phyloP scores from a whole-genome alignment of 2,329 filamentous ascomycete species.

The Hypomyces rosellus region DNA sequence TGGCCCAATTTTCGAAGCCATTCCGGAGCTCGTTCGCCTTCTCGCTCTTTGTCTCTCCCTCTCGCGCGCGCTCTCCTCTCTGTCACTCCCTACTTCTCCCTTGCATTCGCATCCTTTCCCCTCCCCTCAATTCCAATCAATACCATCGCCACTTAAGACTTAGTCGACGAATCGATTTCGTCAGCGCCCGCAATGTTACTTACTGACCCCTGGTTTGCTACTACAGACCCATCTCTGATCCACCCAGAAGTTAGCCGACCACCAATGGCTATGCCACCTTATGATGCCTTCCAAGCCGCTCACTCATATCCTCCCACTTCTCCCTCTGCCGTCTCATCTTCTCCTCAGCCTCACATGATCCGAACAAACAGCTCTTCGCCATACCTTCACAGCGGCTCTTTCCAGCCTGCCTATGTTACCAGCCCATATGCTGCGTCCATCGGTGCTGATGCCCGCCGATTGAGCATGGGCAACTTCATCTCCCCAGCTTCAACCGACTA shows the following conservation, averaged over 20 bases:
- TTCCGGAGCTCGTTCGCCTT: conserved; percentile 10
- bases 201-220: conserved; percentile 30
- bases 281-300: conserved; percentile 39
- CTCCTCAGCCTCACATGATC: conserved; percentile 40
- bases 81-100: neutral
- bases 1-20: neutral
- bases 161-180: neutral
- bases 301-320: conserved; percentile 50
- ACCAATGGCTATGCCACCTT: conserved; percentile 40
- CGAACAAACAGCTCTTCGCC: conserved; percentile 60
- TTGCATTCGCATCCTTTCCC: neutral
- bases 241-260: conserved; percentile 47
- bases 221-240: conserved; percentile 50
- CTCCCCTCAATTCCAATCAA: neutral
- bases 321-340: conserved; percentile 54
- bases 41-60: conserved; percentile 8
- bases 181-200: conserved; percentile 13
- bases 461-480: conserved; percentile 63
- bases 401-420: conserved; percentile 47
- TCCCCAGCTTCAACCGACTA: conserved; percentile 55
- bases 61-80: neutral
- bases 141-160: neutral
- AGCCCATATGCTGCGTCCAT: conserved; percentile 46
- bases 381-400: conserved; percentile 51
- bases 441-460: conserved; percentile 47